Percentiles rank a stretch among this genome's conserved stretches.
Evolutionary conservation across 768 basidiomycete genomes (phyloP).

Genomic region (Psilocybe cubensis): DNA sequence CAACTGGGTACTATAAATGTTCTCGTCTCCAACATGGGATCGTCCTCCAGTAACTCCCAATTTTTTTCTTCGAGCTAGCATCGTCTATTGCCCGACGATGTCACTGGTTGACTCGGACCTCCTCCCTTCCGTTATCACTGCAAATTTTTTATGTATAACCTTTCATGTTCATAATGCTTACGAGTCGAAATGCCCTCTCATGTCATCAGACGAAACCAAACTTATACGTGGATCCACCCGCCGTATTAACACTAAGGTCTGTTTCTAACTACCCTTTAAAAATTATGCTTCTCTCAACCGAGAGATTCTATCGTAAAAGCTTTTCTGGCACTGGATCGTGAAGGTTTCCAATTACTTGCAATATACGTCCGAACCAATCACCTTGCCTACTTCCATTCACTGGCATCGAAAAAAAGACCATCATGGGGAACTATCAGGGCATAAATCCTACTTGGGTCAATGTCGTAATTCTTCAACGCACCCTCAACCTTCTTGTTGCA

Average conservation of each 20-base stretch:
- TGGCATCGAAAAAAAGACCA: conserved; percentile 25
- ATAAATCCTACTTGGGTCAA: conserved; percentile 25
- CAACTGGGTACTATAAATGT: conserved; percentile 49
- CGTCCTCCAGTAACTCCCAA: conserved; percentile 20
- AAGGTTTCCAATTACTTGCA: conserved; percentile 15
- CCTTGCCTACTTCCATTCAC: conserved; percentile 24
- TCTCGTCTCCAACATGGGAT: conserved; percentile 23
- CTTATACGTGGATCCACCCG: conserved; percentile 18
- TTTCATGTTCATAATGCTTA: conserved; percentile 7
- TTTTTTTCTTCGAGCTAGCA: conserved; percentile 5
- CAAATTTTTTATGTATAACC: neutral
- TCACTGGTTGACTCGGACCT: conserved; percentile 9
- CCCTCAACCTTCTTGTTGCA: conserved; percentile 35
- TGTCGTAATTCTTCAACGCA: conserved; percentile 12
- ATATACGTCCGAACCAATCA: conserved; percentile 31
- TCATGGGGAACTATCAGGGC: conserved; percentile 12
- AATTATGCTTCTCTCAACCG: conserved; percentile 15
- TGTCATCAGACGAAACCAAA: conserved; percentile 17
- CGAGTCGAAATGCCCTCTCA: conserved; percentile 16
- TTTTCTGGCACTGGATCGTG: conserved; percentile 7
- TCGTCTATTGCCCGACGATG: conserved; percentile 11
- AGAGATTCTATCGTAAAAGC: conserved; percentile 18
- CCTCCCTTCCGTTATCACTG: neutral
- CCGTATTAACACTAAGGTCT: conserved; percentile 27
- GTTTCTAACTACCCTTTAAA: conserved; percentile 15